Evolutionary conservation across 495 filamentous ascomycete species (phyloP), one percentile per base, ranked within the genome.

Genomic region (Podospora pseudopauciseta): DNA sequence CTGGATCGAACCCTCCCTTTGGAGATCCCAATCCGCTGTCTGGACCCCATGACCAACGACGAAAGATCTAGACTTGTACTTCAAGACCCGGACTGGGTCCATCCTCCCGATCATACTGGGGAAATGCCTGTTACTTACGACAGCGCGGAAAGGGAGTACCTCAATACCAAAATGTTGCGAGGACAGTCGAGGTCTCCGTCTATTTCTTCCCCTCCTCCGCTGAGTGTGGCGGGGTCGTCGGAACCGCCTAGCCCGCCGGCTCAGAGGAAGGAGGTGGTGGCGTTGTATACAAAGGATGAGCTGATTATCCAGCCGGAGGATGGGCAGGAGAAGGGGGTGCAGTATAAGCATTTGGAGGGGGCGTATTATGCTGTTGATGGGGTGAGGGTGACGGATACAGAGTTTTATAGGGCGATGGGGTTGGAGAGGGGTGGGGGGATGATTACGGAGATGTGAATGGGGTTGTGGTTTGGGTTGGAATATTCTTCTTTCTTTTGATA

Each of bases 31-130:
- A 11, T 49, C 39, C 39, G 39, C 39, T 49, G 39, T 23, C 44
- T 79, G 27, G 7, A 30, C 49, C 62, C 71, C 0, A 44, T 34
- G 0, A 71, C 74, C 58, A 63, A 61, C 15, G 57, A 67, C 60
- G 75, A 76, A 26, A 68, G 77, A 27, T 75, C 78, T 11, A 68
- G 73, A 58, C 39, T 81, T 55, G 32, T 84, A 30, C 73, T 82
- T 19, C 72, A 76, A 20, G 77, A 81, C 57, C 76, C 71, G 6
- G 65, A 73, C 15, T 81, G 78, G 77, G n/a, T 13, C 15, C 30
- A 16, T 11, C 39, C 39, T 11, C 39, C 39, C 2, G 9, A 11
- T 49, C 39, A 5, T 11, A 5, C 39, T 2, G 39, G 39, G 39
- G 39, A 49, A 11, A 49, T 49, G 39, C 39, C 39, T 16, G 9